Evolutionary conservation across 1,284 basidiomycete species (phyloP).

Genomic region (Pterulicium gracile): DNA sequence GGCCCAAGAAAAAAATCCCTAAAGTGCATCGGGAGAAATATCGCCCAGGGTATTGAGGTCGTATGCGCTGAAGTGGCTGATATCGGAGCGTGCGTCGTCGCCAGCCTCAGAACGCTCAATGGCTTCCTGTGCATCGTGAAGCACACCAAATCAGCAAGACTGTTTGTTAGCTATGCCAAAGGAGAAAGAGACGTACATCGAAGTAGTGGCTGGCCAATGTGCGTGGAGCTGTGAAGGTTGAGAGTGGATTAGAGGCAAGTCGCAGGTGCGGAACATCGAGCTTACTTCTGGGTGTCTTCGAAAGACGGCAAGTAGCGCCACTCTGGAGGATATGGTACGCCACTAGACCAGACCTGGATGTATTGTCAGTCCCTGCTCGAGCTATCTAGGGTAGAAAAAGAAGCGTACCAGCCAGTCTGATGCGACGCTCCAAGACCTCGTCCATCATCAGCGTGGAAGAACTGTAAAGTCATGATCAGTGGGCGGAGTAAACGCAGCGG

Average conservation of each 20-base stretch:
- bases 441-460: constrained; percentile 92
- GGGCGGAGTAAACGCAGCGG: background rate
- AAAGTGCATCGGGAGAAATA: constrained; percentile 69
- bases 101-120: constrained; percentile 65
- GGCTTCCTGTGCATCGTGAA: constrained; percentile 43
- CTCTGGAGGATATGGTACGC: constrained; percentile 88
- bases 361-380: too few relatives aligned
- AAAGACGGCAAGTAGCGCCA: constrained; percentile 74
- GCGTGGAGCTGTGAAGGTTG: constrained; percentile 57
- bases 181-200: constrained; percentile 45
- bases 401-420: constrained; percentile 85
- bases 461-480: constrained; percentile 34
- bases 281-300: constrained; percentile 83
- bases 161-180: too few relatives aligned
- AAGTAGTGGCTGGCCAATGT: constrained; percentile 90
- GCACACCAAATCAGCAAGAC: too few relatives aligned
- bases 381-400: too few relatives aligned
- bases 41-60: constrained; percentile 62
- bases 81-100: constrained; percentile 50
- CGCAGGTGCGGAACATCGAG: constrained; percentile 23
- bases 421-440: constrained; percentile 92
- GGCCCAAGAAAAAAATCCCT: too few relatives aligned
- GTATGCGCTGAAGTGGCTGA: too few relatives aligned
- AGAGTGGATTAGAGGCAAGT: constrained; percentile 11
- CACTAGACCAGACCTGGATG: constrained; percentile 81